Evolutionary conservation across 345 rosid genomes (phyloP), one percentile per base, ranked within the genome.

Genomic region (Hibiscus tridactylites): DNA sequence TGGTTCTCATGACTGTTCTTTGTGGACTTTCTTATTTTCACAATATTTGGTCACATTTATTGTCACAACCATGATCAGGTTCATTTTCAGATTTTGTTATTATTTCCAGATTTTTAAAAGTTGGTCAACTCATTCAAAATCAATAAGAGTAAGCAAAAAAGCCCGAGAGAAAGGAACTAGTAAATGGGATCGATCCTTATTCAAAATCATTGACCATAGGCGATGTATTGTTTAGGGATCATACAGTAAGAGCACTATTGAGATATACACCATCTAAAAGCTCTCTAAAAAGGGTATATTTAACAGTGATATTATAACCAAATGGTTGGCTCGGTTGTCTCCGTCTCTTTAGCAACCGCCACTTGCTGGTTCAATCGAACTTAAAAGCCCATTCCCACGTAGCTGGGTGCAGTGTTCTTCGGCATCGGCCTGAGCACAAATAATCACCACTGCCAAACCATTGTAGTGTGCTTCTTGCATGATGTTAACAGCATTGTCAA

Each of bases 381-480:
- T 95, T 73, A 92, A 77, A 31, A 95, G 93, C 10, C 97, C 99
- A 9, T 95, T 95, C 57, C 96, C 99, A 7, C 99, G 84, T 42
- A 95, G 83, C 81, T 90, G 97, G 88, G 84, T 90, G 88, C 99
- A 95, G 70, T 92, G 99, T 16, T 88, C 92, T 73, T 95, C 99
- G 0, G 97, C 99, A 71, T 92, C 97, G 0, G 92, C 96, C 81
- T 95, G 99, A 70, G 92, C 81, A 65, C 97, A 95, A 33, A 92
- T 87, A 35, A 95, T 95, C 62, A 95, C 97, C 70, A 92, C 97
- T 0, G 99, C 82, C 73, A 92, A 33, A 44, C 97, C 99, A 71
- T 92, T 95, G 82, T 81, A 44, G 76, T 95, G 97, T 26, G 99
- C 99, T 81, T 90, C 99, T 85, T 95, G 97, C 97, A 95, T 95